phyloP scores from a whole-genome alignment of 176 grass and related monocot genomes.

The Aegilops tauschii region DNA sequence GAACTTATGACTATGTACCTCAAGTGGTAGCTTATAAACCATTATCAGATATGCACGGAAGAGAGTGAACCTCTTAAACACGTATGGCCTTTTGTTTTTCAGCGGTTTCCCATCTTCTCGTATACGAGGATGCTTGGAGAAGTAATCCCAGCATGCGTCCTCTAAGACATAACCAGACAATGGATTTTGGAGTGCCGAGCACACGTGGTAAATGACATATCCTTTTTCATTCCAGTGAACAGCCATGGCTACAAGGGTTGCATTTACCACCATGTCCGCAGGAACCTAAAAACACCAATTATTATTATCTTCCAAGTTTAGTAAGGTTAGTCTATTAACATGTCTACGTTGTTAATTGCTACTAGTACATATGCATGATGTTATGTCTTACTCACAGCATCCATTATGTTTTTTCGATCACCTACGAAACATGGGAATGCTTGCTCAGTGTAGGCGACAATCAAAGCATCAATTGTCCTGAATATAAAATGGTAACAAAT shows the following conservation, averaged over 20 bases:
- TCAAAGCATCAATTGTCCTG: conserved; percentile 57
- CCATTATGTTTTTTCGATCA: conserved; percentile 25
- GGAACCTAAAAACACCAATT: neutral
- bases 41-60: neutral
- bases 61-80: neutral
- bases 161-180: neutral
- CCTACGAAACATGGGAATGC: conserved; percentile 50
- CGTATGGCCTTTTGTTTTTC: neutral
- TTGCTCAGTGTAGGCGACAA: conserved; percentile 42
- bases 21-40: neutral
- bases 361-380: neutral
- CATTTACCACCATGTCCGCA: conserved; percentile 30
- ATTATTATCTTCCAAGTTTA: neutral
- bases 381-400: conserved; percentile 24
- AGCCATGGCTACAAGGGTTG: conserved; percentile 8
- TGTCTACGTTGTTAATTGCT: neutral
- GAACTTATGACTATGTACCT: neutral
- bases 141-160: conserved; percentile 8
- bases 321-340: neutral
- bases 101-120: neutral
- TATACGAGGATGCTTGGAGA: neutral
- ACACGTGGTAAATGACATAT: conserved; percentile 4
- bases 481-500: neutral
- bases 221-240: neutral
- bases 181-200: neutral